A percentile compares a stretch with the other conserved stretches of the same genome.
These are phyloP conservation scores for Collybiopsis confluens DNA, from an alignment of 768 basidiomycete species.

Conservation along the genomic window DNA sequence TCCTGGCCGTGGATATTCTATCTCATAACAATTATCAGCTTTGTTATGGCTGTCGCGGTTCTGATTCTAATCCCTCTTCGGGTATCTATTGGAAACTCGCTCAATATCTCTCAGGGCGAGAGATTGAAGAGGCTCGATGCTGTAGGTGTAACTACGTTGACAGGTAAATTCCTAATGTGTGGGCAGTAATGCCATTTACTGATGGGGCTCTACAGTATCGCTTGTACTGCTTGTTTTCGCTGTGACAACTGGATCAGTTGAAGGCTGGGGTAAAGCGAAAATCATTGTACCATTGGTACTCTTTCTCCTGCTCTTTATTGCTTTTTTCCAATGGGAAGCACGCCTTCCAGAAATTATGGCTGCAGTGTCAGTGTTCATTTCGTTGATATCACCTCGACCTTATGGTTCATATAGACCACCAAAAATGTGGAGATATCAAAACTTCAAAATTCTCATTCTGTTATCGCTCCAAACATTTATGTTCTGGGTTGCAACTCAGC, in stretches of 20 bases:
- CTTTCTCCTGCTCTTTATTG: slow-evolving; percentile 32
- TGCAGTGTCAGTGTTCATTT: slow-evolving; percentile 29
- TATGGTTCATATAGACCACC: slow-evolving; percentile 29
- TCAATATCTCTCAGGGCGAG: not conserved
- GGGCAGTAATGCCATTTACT: not conserved
- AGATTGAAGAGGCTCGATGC: slow-evolving; percentile 10
- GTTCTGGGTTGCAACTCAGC: slow-evolving; percentile 36
- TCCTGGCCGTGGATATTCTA: slow-evolving; percentile 46
- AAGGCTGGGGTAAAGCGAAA: slow-evolving; percentile 42
- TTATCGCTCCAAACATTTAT: slow-evolving; percentile 33
- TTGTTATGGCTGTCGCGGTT: slow-evolving; percentile 20
- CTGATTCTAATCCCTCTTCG: not conserved
- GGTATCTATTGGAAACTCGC: not conserved
- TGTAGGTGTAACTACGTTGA: slow-evolving; percentile 8
- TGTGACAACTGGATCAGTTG: slow-evolving; percentile 41
- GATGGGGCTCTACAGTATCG: slow-evolving; percentile 19
- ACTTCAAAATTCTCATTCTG: slow-evolving; percentile 35
- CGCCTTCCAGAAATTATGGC: slow-evolving; percentile 34
- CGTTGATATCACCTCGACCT: not conserved
- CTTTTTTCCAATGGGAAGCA: slow-evolving; percentile 52
- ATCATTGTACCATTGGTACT: slow-evolving; percentile 45
- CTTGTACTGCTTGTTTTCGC: slow-evolving; percentile 38
- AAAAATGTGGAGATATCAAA: slow-evolving; percentile 35
- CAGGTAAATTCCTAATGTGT: not conserved
- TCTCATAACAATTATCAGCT: slow-evolving; percentile 30